Conservation (phyloP, 306 rosid genomes). For the Cucumis hystrix region DNA sequence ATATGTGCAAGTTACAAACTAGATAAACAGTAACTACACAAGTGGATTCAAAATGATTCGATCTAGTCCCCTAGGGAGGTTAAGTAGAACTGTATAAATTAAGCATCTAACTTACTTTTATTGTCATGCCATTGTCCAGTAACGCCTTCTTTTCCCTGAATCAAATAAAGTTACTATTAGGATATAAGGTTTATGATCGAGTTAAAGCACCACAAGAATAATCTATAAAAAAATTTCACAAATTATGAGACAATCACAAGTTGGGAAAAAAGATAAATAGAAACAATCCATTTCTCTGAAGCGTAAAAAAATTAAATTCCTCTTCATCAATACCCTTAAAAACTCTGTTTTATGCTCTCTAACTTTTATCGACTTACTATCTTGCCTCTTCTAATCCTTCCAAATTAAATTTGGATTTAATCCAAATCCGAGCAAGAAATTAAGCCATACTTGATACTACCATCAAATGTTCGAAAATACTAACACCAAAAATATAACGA, state of each 20-base stretch:
- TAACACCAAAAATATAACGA: neutral
- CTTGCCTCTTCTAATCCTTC: neutral
- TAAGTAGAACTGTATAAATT: neutral
- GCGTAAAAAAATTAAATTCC: neutral
- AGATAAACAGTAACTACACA: neutral
- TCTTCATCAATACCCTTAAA: neutral
- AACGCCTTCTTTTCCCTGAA: conserved; percentile 63
- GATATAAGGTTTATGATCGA: neutral
- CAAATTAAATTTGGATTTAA: neutral
- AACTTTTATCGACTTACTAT: neutral
- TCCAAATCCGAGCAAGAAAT: neutral
- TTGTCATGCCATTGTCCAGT: conserved; percentile 52
- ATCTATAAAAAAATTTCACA: neutral
- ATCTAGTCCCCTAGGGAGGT: neutral
- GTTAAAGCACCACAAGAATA: neutral
- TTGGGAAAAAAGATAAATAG: neutral
- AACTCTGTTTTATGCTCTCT: neutral
- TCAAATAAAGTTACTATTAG: conserved; percentile 7
- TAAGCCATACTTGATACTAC: neutral
- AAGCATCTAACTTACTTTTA: conserved; percentile 52
- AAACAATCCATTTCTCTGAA: neutral
- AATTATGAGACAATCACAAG: neutral
- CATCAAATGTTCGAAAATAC: neutral
- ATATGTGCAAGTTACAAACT: neutral
- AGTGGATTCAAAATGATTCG: neutral